Percentiles rank a stretch among this genome's conserved stretches.
Conservation (phyloP, 805 yeast genomes). For the Blastobotrys americana region DNA sequence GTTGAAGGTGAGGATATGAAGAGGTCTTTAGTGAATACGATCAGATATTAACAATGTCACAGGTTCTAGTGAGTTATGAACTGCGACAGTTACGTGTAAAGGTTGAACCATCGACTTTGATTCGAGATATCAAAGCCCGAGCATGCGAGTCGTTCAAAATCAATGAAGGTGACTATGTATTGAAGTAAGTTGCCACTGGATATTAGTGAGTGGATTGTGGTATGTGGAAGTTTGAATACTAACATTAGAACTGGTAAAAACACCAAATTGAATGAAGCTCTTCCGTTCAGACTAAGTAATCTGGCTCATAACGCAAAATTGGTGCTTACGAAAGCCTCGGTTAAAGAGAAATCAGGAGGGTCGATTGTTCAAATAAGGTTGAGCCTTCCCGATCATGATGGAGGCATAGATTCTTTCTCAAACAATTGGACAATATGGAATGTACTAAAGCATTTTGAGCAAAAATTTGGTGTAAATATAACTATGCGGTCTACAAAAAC, state of each 20-base stretch:
- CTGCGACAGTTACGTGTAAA: conserved; percentile 16
- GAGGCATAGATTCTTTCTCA: conserved; percentile 14
- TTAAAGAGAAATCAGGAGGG: conserved; percentile 3
- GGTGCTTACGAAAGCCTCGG: conserved; percentile 16
- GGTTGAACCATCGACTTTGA: conserved; percentile 15
- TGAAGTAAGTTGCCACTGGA: too few species aligned
- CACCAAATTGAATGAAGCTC: conserved; percentile 10
- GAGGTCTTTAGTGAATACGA: conserved; percentile 1
- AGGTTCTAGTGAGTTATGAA: conserved; percentile 11
- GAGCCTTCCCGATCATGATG: not conserved
- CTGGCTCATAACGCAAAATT: conserved; percentile 20
- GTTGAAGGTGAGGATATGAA: too few species aligned
- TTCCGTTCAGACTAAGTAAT: conserved; percentile 18
- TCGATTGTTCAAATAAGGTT: conserved; percentile 14
- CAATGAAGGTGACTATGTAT: conserved; percentile 11
- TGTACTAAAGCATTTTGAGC: conserved; percentile 21
- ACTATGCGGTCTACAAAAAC: conserved; percentile 13
- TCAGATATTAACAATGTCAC: conserved; percentile 5
- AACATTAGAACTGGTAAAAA: conserved; percentile 8
- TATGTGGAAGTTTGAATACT: not conserved
- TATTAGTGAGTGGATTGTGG: conserved; percentile 1
- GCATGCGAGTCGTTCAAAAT: conserved; percentile 16
- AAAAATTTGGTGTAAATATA: conserved; percentile 19
- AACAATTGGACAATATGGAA: conserved; percentile 17
- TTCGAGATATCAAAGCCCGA: conserved; percentile 17